Base-by-base conservation (phyloP, 176 grass and related monocot genomes). In the Lolium perenne region DNA sequence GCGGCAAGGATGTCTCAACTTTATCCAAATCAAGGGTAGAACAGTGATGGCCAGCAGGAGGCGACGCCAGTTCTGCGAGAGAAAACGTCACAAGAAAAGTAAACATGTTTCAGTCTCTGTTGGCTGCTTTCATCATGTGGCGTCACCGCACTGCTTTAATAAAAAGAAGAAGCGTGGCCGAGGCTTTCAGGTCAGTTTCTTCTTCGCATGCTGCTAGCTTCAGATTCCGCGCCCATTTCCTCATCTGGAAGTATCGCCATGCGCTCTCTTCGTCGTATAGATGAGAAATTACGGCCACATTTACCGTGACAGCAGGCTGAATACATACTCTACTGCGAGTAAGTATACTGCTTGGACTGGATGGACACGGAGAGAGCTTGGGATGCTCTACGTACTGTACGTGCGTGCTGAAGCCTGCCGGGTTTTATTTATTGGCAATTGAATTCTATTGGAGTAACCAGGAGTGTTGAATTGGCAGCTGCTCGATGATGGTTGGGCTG, bases 111-210 rank as follows among this genome's bases (percentile, higher is more conserved):
- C 41, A 83, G 62, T n/a, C 74, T 71, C 4, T 63, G 60, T 78
- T 70, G 50, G 16, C 8, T 74, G 17, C 79, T 87, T 87, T 77
- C 72, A 60, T 69, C 79, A 77, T 50, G 72, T 70, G 80, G 26
- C 43, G 16, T 16, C 45, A 5, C 71, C 38, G 57, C 40, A 23
- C 26, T 29, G 26, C 71, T 82, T 76, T 76, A 67, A 41, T 63
- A 11, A 63, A 63, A 80, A 35, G 32, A 35, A 35, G 55, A 87
- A 17, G 77, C 2, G 56, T 50, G 41, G 32, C 45, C 56, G 51
- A 74, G 16, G 32, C 25, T 51, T 84, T 54, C 38, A 58, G 71
- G 59, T 12, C 78, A 50, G 78, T 80, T 80, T 11, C 45, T 20
- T 61, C 70, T 48, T 61, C 55, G 16, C 54, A 13, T 29, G 21